Percentiles rank a stretch among this genome's conserved stretches.
These are phyloP conservation scores for Ashbya aceris DNA, from an alignment of 1,139 yeast species.

Conservation along the genomic window DNA sequence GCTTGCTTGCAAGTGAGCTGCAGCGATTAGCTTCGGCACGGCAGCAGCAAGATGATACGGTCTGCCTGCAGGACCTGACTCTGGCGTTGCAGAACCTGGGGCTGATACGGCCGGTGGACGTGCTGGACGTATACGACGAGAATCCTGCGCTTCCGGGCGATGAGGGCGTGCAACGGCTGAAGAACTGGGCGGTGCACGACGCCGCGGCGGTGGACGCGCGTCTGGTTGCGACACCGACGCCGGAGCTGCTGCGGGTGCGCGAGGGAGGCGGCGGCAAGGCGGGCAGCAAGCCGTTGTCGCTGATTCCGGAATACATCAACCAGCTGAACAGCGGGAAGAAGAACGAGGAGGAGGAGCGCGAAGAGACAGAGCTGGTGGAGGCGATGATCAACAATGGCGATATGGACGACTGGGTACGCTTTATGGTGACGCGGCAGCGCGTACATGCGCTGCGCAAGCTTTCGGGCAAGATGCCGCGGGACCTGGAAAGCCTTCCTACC, in stretches of 20 bases:
- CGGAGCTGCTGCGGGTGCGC: slow-evolving; percentile 20
- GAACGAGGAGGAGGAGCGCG: slow-evolving; percentile 11
- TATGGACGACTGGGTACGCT: slow-evolving; percentile 27
- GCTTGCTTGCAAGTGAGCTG: slow-evolving; percentile 38
- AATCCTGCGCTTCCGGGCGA: slow-evolving; percentile 30
- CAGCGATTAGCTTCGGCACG: slow-evolving; percentile 31
- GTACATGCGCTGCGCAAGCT: slow-evolving; percentile 16
- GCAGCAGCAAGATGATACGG: slow-evolving; percentile 34
- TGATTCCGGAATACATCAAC: slow-evolving; percentile 29
- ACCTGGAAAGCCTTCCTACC: slow-evolving; percentile 18
- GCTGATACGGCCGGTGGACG: slow-evolving; percentile 40
- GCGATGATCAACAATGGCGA: slow-evolving; percentile 26
- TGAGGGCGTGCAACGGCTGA: slow-evolving; percentile 36
- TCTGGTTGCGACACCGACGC: slow-evolving; percentile 31
- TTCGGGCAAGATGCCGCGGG: slow-evolving; percentile 15
- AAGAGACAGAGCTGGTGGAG: slow-evolving; percentile 20
- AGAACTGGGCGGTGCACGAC: slow-evolving; percentile 40
- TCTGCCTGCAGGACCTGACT: slow-evolving; percentile 49
- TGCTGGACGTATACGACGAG: slow-evolving; percentile 35
- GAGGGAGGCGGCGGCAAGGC: slow-evolving; percentile 4
- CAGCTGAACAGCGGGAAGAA: slow-evolving; percentile 17
- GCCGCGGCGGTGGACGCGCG: slow-evolving; percentile 35
- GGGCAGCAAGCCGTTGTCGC: slow-evolving; percentile 17
- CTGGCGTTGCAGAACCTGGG: slow-evolving; percentile 52
- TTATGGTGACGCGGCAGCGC: slow-evolving; percentile 21